These are phyloP conservation scores for Plasmodium sp. DNA, from an alignment of 169 alveolate genomes.

Conservation along the genomic window DNA sequence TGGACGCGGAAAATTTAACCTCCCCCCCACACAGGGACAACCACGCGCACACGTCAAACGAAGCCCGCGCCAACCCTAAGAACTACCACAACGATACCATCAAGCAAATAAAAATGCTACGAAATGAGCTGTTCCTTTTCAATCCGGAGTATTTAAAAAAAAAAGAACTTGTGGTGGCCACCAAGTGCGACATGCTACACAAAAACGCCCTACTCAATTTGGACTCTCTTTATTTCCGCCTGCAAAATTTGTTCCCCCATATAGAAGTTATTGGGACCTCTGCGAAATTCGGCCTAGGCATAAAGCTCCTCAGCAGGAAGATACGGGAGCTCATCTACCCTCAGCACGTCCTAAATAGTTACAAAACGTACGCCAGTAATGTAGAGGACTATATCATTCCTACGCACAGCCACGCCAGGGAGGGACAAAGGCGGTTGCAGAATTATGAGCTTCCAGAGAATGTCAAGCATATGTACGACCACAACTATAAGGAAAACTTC, in stretches of 20 bases:
- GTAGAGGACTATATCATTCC: conserved; percentile 71
- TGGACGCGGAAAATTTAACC: neutral
- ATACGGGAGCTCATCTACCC: conserved; percentile 69
- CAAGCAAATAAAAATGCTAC: conserved; percentile 66
- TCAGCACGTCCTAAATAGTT: conserved; percentile 35
- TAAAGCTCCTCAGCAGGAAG: conserved; percentile 63
- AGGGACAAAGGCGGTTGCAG: conserved; percentile 41
- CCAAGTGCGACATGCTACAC: conserved; percentile 88
- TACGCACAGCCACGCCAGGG: conserved; percentile 14
- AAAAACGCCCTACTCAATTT: conserved; percentile 82
- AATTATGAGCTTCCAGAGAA: conserved; percentile 60
- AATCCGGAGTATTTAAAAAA: conserved; percentile 68
- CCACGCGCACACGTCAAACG: neutral
- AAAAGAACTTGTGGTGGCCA: conserved; percentile 79
- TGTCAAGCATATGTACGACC: conserved; percentile 68
- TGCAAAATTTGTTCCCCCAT: conserved; percentile 76
- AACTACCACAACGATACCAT: conserved; percentile 56
- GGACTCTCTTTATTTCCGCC: conserved; percentile 82
- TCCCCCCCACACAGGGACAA: neutral
- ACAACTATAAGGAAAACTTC: conserved; percentile 59
- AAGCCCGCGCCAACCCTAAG: conserved; percentile 5
- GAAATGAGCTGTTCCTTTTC: conserved; percentile 66
- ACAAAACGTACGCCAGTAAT: conserved; percentile 44
- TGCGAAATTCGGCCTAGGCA: conserved; percentile 87
- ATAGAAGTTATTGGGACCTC: conserved; percentile 85